Percentiles rank a stretch among this genome's conserved stretches.
Evolutionary conservation across 2,329 filamentous ascomycete genomes (phyloP).

Genomic region (Aspergillus sp.): DNA sequence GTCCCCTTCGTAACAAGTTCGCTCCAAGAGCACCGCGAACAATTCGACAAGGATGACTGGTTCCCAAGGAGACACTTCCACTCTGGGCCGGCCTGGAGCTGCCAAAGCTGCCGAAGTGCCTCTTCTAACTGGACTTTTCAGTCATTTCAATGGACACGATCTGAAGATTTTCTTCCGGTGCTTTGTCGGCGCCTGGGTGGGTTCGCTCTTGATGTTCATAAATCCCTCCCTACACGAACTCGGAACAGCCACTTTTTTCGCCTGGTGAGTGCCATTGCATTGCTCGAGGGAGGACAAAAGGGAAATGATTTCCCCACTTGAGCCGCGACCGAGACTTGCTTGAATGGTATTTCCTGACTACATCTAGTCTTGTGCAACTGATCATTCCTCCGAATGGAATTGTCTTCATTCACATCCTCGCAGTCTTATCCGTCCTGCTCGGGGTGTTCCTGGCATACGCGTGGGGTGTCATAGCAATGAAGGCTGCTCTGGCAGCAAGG

Average conservation of each 20-base stretch:
- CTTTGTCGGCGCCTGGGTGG: conserved; percentile 52
- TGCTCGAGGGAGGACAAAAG: no score
- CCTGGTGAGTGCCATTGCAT: conserved; percentile 17
- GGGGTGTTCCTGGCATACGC: conserved; percentile 56
- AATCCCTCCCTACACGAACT: conserved; percentile 46
- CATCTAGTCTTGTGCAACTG: conserved; percentile 43
- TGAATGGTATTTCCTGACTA: background rate
- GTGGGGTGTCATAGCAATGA: conserved; percentile 56
- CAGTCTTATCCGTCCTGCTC: conserved; percentile 47
- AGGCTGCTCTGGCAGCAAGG: conserved; percentile 52
- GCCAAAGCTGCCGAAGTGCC: background rate
- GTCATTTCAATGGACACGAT: conserved; percentile 55
- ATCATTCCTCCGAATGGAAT: conserved; percentile 54
- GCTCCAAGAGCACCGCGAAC: background rate
- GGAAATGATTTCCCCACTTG: no score
- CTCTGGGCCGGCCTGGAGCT: background rate
- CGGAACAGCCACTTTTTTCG: conserved; percentile 54
- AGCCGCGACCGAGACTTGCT: rapidly evolving
- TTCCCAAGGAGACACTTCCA: background rate
- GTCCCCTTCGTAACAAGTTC: background rate
- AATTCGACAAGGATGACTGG: background rate
- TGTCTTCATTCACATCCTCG: conserved; percentile 52
- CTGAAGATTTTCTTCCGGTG: conserved; percentile 55
- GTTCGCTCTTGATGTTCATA: conserved; percentile 54
- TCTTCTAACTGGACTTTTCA: conserved; percentile 33